These are phyloP conservation scores for Ophiosphaerella korrae DNA, from an alignment of 2,329 filamentous ascomycete genomes.

Conservation along the genomic window DNA sequence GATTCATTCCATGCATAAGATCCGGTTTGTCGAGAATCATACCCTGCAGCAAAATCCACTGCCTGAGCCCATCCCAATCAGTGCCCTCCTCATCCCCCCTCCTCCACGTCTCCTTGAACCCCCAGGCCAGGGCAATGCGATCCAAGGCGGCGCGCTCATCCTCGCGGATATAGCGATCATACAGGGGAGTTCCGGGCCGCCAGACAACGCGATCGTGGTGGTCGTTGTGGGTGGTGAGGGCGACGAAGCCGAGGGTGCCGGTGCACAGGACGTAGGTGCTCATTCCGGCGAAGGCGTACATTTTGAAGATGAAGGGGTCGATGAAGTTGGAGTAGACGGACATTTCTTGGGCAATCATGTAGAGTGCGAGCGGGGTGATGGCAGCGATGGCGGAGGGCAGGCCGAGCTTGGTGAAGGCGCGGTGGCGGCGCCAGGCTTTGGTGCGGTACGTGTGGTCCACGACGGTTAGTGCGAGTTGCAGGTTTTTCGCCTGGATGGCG, in stretches of 20 bases:
- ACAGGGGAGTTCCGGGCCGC: constrained; percentile 79
- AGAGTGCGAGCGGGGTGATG: constrained; percentile 69
- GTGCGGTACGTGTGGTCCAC: constrained; percentile 72
- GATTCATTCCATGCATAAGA: constrained; percentile 89
- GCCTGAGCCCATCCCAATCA: constrained; percentile 85
- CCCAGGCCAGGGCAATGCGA: constrained; percentile 85
- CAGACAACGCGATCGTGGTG: constrained; percentile 95
- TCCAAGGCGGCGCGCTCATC: constrained; percentile 89
- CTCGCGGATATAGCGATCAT: constrained; percentile 84
- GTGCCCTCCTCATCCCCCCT: constrained; percentile 88
- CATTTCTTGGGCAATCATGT: constrained; percentile 71
- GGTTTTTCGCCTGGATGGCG: constrained; percentile 78
- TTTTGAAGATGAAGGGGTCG: constrained; percentile 74
- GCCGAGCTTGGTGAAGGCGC: constrained; percentile 68
- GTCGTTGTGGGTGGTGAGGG: constrained; percentile 86
- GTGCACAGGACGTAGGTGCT: constrained; percentile 83
- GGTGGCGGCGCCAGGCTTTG: constrained; percentile 69
- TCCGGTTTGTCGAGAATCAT: constrained; percentile 91
- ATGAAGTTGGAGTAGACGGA: constrained; percentile 74
- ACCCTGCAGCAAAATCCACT: constrained; percentile 79
- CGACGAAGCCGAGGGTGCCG: constrained; percentile 79
- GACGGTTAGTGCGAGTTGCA: constrained; percentile 77
- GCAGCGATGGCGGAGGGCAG: constrained; percentile 63
- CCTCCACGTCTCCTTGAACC: constrained; percentile 79
- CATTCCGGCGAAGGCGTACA: constrained; percentile 78